Evolutionary conservation across 2,329 filamentous ascomycete species (phyloP).

Genomic region (Paracoccidioides brasiliensis): DNA sequence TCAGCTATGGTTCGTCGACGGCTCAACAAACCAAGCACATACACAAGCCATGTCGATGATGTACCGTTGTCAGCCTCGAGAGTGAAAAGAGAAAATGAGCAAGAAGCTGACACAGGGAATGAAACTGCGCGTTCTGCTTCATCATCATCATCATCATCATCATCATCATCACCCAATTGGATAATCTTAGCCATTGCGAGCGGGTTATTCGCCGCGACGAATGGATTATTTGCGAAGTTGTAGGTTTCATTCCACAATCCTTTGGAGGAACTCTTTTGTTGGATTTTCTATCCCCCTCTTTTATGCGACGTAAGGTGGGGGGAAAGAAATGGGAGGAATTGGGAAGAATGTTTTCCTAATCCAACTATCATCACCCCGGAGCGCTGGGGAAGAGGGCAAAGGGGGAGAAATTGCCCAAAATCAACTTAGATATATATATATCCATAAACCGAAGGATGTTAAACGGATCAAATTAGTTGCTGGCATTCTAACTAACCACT

Average conservation of each 20-base stretch:
- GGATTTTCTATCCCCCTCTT: too few species aligned
- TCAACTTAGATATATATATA: background rate
- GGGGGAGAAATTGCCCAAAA: too few species aligned
- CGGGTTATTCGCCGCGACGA: slow-evolving; percentile 49
- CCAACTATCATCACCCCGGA: too few species aligned
- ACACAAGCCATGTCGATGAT: background rate
- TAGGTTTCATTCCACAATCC: slow-evolving; percentile 19
- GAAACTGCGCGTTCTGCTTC: background rate
- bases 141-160: background rate
- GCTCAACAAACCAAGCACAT: background rate
- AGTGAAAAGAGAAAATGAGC: background rate
- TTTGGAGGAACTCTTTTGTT: background rate
- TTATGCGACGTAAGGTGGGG: too few species aligned
- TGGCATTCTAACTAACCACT: background rate
- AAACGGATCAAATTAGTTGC: background rate
- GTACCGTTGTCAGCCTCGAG: background rate
- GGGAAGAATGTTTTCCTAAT: too few species aligned
- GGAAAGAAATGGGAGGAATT: background rate
- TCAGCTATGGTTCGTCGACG: background rate
- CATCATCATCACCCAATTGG: slow-evolving; percentile 23
- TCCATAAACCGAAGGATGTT: background rate
- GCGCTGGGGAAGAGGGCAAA: too few species aligned
- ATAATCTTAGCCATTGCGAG: slow-evolving; percentile 47
- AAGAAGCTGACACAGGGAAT: background rate
- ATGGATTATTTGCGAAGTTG: slow-evolving; percentile 56